A percentile compares a stretch with the other conserved stretches of the same genome.
Evolutionary conservation across 1,284 basidiomycete species (phyloP).

Genomic region (Porogramme epimiltina): DNA sequence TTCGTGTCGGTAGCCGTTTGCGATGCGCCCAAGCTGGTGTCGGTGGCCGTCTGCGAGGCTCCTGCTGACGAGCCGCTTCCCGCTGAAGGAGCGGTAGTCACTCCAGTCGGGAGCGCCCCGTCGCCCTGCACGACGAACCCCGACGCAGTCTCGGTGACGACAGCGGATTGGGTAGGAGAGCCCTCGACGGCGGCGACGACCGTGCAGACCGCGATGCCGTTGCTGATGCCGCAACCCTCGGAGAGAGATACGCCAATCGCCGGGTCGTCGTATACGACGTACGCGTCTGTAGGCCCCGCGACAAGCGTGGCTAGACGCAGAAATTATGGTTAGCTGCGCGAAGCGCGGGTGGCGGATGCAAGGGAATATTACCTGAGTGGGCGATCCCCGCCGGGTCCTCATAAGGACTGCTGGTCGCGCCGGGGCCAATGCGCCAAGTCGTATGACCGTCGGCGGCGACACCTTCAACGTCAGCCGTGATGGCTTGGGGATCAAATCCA

Average conservation of each 20-base stretch:
- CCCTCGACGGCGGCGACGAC: conserved; percentile 17
- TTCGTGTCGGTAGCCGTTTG: too few relatives aligned
- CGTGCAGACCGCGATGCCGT: conserved; percentile 28
- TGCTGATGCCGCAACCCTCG: conserved; percentile 28
- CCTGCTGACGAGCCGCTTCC: neutral
- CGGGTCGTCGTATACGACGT: conserved; percentile 25
- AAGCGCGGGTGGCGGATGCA: too few relatives aligned
- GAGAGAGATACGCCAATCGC: conserved; percentile 12
- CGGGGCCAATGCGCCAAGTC: conserved; percentile 43
- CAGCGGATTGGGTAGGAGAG: conserved; percentile 1
- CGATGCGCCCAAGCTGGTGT: too few relatives aligned
- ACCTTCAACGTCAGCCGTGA: conserved; percentile 42
- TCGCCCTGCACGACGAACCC: conserved; percentile 28
- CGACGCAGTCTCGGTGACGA: conserved; percentile 21
- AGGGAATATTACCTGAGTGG: conserved; percentile 46
- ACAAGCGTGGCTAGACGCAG: conserved; percentile 33
- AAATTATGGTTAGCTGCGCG: too few relatives aligned
- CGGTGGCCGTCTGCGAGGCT: too few relatives aligned
- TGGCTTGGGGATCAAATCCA: conserved; percentile 44
- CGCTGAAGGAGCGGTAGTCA: neutral
- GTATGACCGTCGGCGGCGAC: conserved; percentile 42
- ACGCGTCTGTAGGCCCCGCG: conserved; percentile 27
- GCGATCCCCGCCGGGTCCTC: conserved; percentile 33
- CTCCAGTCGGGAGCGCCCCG: conserved; percentile 3
- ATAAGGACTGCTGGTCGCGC: conserved; percentile 35